Base-by-base conservation (phyloP, 106 monocot species). In the Dendrobium officinale region DNA sequence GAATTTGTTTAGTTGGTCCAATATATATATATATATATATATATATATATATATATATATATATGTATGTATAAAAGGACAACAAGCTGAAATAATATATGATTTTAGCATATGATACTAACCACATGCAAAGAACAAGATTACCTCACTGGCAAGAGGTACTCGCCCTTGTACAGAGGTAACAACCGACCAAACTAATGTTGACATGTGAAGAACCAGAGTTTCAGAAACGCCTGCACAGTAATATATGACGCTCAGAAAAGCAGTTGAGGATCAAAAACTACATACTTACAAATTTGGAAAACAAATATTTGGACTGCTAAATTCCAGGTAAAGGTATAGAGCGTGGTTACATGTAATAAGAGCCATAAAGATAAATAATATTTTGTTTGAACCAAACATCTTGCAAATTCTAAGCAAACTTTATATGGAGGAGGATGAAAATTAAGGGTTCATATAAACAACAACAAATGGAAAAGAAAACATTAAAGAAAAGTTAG, bases 101-200 rank as follows among this genome's bases (percentile, higher is more conserved):
- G 4, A 43, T 20, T 15, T 48, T 49, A 76, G 48, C 47, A 49
- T 18, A 18, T 18, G 8, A 26, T 6, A 51, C 48, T 2, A 47
- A 48, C 22, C 24, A 15, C 1, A 42, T 70, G 70, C 16, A n/a
- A 44, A 72, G 29, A 72, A 73, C 45, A 75, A 3, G 19, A 75
- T 27, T 76, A 98, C 98, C 98, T 99, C 98, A 84, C 95, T 99
- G 55, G 98, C 95, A 83, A 93, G 78, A 20, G 98, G 95, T 22
- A 87, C 86, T 81, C 95, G 98, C 33, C 91, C 98, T 88, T 99
- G 81, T 42, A 95, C 92, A 70, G 86, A 79, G 6, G 91, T 93
- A 72, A 95, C 91, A 81, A 93, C 89, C 54, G 98, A 99, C 98
- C 98, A 99, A 49, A 85, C 87, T 73, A 99, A 83, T 67, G 95